Percentiles rank a stretch among this genome's conserved stretches.
These are phyloP conservation scores for Piper betle DNA, from an alignment of 164 flowering plant genomes.

Conservation along the genomic window DNA sequence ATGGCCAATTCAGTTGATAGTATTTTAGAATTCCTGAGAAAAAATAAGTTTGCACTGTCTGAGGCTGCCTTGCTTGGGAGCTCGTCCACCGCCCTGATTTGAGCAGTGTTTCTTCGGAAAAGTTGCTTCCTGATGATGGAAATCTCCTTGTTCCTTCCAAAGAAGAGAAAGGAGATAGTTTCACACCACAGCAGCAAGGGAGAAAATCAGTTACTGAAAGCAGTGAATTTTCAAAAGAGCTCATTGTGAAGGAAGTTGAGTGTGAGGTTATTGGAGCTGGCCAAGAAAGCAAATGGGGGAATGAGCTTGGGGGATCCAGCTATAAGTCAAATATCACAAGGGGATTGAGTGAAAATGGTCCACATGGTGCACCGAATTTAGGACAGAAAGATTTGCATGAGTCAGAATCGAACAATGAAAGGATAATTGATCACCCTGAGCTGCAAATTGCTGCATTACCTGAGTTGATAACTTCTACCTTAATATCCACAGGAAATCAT, in stretches of 20 bases:
- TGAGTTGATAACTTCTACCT: neutral
- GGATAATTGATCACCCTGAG: too few relatives aligned
- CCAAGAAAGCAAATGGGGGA: slow-evolving; percentile 35
- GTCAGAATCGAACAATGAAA: too few relatives aligned
- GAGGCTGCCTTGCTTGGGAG: slow-evolving; percentile 85
- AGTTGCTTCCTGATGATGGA: slow-evolving; percentile 22
- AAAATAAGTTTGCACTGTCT: slow-evolving; percentile 53
- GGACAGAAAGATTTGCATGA: too few relatives aligned
- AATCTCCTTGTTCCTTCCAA: slow-evolving; percentile 12
- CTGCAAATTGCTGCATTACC: slow-evolving; percentile 3
- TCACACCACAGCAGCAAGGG: slow-evolving; percentile 8
- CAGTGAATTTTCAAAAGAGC: slow-evolving; percentile 43
- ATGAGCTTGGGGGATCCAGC: slow-evolving; percentile 17
- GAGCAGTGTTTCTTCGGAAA: slow-evolving; percentile 21
- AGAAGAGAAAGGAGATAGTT: slow-evolving; percentile 21
- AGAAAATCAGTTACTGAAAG: slow-evolving; percentile 9
- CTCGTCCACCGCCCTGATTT: slow-evolving; percentile 16
- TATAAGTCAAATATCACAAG: slow-evolving; percentile 9
- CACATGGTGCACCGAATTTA: too few relatives aligned
- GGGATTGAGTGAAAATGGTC: neutral
- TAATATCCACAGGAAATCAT: slow-evolving; percentile 25
- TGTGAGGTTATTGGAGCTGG: slow-evolving; percentile 44
- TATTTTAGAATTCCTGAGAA: slow-evolving; percentile 56
- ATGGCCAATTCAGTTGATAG: slow-evolving; percentile 59
- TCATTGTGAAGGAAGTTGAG: slow-evolving; percentile 70